Base-by-base conservation (phyloP, 2,329 filamentous ascomycete species). In the Paraphaeosphaeria sporulosa region DNA sequence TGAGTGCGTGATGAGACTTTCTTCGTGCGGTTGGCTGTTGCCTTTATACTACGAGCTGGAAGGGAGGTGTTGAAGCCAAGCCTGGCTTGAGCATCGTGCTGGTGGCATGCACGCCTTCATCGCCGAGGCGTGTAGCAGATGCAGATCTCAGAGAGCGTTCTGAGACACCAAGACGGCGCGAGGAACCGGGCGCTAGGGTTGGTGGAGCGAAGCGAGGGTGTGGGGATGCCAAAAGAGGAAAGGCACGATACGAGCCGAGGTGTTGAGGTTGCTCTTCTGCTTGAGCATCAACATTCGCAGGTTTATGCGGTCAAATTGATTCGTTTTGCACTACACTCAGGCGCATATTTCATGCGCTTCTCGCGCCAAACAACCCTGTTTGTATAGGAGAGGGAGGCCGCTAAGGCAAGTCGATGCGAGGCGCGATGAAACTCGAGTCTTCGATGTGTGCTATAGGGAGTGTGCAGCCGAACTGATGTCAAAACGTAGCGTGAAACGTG, bases 31-130 rank as follows among this genome's bases (percentile, higher is more conserved):
- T 40, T 10, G 21, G 12, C 23, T 5, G 25, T 9, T 47, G 36
- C 46, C 48, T 52, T 44, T 36, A 50, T 55, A 59, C 47, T 38
- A 17, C 36, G 17, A 52, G 30, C 1, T 36, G 27, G 6, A 2
- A 36, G 25, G 25, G 25, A 6, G 3, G 25, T 6, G 4, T 23
- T 21, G 17, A 50, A 21, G 47, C 30, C 2, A 12, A 30, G 49
- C 55, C 25, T 27, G 25, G 25, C 62, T 62, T 59, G 51, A 59
- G 48, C 34, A 42, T 27, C 34, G 21, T 40, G 34, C 40, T 52
- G 25, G 15, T 30, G 36, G 17, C 23, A 30, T 32, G 7, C 15
- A 21, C 36, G 34, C 51, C 30, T 25, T 21, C 5, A 32, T 25
- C 38, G 43, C 30, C 23, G 43, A 19, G n/a, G 25, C 51, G 23